Evolutionary conservation across 2,329 filamentous ascomycete genomes (phyloP), one percentile per base, ranked within the genome.

Genomic region (Chalaropsis thielavioides): DNA sequence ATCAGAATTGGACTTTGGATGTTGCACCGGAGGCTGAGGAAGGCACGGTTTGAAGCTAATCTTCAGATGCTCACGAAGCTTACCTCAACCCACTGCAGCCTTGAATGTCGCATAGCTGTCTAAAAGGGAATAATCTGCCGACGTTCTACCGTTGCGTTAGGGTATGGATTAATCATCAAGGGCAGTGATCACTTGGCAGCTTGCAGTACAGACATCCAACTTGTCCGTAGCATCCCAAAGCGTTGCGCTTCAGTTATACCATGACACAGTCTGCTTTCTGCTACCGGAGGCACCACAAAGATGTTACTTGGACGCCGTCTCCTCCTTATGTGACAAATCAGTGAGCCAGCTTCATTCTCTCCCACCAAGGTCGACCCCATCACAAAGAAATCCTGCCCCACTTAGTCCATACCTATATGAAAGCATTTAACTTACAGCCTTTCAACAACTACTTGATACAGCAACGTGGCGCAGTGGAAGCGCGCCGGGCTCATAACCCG

Each of bases 401-500:
- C 46, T 51, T 2, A 24, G 8, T 8, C 1, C 11, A 5, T 13
- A 24, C 46, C 61, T 35, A 62, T 41, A 60, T 60, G 17, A 3
- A 19, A 11, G 0, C 2, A 19, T 10, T 3, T 35, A 41, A 60
- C 2, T 1, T 10, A 1, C 3, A 1, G 35, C 35, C 4, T 10
- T 35, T 22, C 6, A 13, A 6, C 2, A 54, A 41, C 2, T 44
- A 1, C 3, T 56, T 40, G 40, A 35, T 31, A 43, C 35, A 67
- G 65, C 65, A 67, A 67, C 65, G 62, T 67, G 65, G 65, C 65
- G 65, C 65, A 67, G 62, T 67, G 65, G 65, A 67, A 67, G 65
- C 62, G 65, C 65, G 65, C 65, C 62, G 65, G 65, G 65, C 65
- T 67, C 65, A 67, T 67, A 67, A 64, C 65, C 65, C 62, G 65